phyloP scores from a whole-genome alignment of 306 rosid genomes.

The Dryas drummondii region DNA sequence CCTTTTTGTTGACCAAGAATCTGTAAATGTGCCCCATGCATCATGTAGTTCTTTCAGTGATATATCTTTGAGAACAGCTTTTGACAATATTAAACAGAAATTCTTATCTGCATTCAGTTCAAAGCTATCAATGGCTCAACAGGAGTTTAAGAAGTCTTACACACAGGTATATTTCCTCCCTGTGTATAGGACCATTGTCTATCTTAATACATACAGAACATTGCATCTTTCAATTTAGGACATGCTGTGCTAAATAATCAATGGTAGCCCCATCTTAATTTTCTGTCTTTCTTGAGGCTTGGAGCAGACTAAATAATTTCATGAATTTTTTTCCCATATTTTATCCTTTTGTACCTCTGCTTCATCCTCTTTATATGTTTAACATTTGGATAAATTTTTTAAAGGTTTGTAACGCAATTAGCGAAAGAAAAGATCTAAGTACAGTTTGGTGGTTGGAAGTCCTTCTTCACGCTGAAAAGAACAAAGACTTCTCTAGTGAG shows the following conservation, averaged over 20 bases:
- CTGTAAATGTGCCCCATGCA: slow-evolving; percentile 27
- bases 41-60: slow-evolving; percentile 34
- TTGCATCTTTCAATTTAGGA: neutral
- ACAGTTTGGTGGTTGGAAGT: slow-evolving; percentile 89
- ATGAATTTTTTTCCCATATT: neutral
- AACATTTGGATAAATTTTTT: slow-evolving; percentile 8
- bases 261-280: neutral
- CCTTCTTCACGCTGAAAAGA: slow-evolving; percentile 74
- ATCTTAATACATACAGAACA: neutral
- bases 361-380: slow-evolving; percentile 11
- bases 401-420: slow-evolving; percentile 60
- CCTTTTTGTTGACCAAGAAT: slow-evolving; percentile 29
- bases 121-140: slow-evolving; percentile 65
- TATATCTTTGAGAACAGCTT: slow-evolving; percentile 45
- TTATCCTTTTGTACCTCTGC: neutral
- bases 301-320: neutral
- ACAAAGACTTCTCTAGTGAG: slow-evolving; percentile 61
- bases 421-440: slow-evolving; percentile 41
- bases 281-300: neutral
- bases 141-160: slow-evolving; percentile 67
- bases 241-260: neutral
- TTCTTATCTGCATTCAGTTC: slow-evolving; percentile 69
- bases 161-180: slow-evolving; percentile 53
- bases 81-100: slow-evolving; percentile 66
- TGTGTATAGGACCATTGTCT: neutral